Base-by-base conservation (phyloP, 345 rosid genomes). In the Rhizophora apiculata region DNA sequence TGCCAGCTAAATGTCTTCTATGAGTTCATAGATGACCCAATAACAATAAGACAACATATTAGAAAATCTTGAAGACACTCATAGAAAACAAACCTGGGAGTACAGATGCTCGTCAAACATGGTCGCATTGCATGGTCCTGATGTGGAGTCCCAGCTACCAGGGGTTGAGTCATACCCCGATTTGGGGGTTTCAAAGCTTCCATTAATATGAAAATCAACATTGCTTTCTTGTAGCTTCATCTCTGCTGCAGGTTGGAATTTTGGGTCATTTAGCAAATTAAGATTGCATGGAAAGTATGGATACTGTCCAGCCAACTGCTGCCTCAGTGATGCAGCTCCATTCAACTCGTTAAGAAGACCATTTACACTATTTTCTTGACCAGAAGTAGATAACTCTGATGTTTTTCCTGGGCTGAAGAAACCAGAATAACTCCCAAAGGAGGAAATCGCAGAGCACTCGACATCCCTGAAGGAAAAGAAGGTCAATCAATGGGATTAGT, bases 371-470 rank as follows among this genome's bases (percentile, higher is more conserved):
- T 79, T 84, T 73, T 88, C 92, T 70, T 79, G 96, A 68, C 85
- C 86, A 3, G 86, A 86, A 68, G 81, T 83, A 0, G 94, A 83
- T 10, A 85, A 73, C n/a, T 90, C 94, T 4, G 92, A 81, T 70
- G 79, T 76, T 71, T 84, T 90, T 36, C 83, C 84, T 4, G 85
- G 60, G 69, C 87, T 82, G 53, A 84, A 87, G 79, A 86, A 87
- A 59, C 94, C 85, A 15, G 88, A 85, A 75, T 85, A 88, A 75
- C 89, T 87, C 54, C 88, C 92, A 11, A 84, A 88, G 29, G 96
- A 90, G 32, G 94, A 84, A 74, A 87, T 85, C 64, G 78, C 92
- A 2, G 94, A 82, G 80, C 94, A 87, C 37, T 88, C 90, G 7
- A 84, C 78, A 74, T 88, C 96, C 86, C 94, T 90, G 61, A 20